Evolutionary conservation across 2,329 filamentous ascomycete species (phyloP), one percentile per base, ranked within the genome.

Genomic region (Ceratocystis lukuohia): DNA sequence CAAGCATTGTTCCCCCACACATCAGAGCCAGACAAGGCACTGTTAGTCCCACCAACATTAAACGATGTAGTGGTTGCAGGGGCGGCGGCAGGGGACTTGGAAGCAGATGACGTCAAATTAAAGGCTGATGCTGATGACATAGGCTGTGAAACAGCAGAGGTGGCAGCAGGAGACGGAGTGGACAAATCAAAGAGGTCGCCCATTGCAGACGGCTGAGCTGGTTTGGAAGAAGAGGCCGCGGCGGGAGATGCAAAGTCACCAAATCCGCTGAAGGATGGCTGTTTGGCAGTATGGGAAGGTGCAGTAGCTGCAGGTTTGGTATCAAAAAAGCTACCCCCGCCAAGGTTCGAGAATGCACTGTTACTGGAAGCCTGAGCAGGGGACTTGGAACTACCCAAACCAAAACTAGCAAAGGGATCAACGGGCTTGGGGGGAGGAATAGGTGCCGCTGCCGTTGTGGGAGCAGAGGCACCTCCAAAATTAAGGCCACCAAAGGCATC

Each of bases 1-100:
- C 94, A 99, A 2, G 89, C 92, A 75, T 93, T 90, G 67, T 83
- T 83, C 59, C 91, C 91, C 91, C 91, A 96, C 0, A 92, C 87
- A 72, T 96, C 90, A 67, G 88, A 77, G 65, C 77, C 76, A 1
- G 77, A 79, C 67, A 79, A 73, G 64, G 73, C 77, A 64, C 75
- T 73, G 12, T 75, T 74, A 66, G 74, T 76, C 74, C 77, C 68
- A 69, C 75, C 69, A 72, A 75, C 75, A 64, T 72, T 69, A 15
- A 73, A 69, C 28, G 61, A 8, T 20, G 61, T 33, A 5, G 48
- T 30, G 28, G 68, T 66, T 41, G 3, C 37, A 7, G 71, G 69
- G 68, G 74, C 71, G 2, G 77, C 71, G 4, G 76, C 71, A 2
- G 80, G 73, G 28, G 79, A 73, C 5, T 79, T 73, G 1, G 78